Conservation (phyloP, 1,284 basidiomycete species). For the Tylopilus sp. region DNA sequence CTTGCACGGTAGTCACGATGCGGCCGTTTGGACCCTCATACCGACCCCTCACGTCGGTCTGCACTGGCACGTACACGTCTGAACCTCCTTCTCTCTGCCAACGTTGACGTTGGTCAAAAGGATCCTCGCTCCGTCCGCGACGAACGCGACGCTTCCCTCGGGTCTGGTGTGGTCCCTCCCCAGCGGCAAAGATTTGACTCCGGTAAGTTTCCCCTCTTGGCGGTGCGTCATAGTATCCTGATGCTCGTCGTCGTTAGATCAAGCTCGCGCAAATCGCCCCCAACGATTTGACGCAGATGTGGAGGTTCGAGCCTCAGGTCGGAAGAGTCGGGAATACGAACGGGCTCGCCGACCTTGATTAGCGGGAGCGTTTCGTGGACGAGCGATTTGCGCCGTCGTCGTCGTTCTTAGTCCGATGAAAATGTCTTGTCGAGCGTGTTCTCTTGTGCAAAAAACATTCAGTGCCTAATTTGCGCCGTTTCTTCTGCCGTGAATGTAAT, state of each 20-base stretch:
- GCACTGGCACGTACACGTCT: not conserved
- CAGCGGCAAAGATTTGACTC: not conserved
- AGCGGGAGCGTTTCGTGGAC: not conserved
- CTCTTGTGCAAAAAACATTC: too few species aligned
- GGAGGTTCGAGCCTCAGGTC: not conserved
- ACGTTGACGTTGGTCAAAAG: not conserved
- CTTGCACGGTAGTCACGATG: not conserved
- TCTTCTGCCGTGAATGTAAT: too few species aligned
- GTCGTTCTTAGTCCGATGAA: too few species aligned
- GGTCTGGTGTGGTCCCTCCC: conserved; percentile 1
- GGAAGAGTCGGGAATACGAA: not conserved
- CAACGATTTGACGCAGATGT: not conserved
- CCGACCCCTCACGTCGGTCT: not conserved
- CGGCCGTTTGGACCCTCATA: not conserved
- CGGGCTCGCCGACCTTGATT: not conserved
- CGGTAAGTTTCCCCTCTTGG: not conserved
- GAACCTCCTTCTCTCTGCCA: too few species aligned
- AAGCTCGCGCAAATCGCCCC: not conserved
- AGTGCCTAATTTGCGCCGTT: too few species aligned
- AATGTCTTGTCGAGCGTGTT: too few species aligned
- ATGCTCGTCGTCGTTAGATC: not conserved
- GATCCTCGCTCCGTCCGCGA: not conserved
- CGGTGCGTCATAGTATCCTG: not conserved
- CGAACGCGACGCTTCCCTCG: not conserved
- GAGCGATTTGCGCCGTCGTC: too few species aligned